Base-by-base conservation (phyloP, 1,284 basidiomycete species). In the Mycosarcoma maydis region DNA sequence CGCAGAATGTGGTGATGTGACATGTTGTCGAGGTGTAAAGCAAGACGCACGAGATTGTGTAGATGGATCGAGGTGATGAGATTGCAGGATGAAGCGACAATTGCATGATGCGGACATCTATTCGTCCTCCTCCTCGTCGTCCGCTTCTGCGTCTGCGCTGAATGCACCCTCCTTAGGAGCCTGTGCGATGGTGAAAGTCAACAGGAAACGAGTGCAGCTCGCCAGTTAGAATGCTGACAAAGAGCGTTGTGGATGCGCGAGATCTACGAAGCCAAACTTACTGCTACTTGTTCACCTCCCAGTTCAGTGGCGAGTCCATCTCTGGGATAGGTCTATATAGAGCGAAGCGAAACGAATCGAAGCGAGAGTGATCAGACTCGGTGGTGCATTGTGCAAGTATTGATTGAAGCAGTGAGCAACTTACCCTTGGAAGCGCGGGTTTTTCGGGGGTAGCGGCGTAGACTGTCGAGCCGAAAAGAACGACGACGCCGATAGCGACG, bases 281-380 rank as follows among this genome's bases (percentile, higher is more conserved):
- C 66, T 42, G 67, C 55, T n/a, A 64, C 67, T 39, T 65, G 57
- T 22, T 60, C 46, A 30, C 66, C 67, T 45, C 76, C 77, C 10
- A 81, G 68, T 46, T 80, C 80, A n/a, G 47, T 46, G 17, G 71
- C 75, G 16, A 81, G 70, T 26, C 80, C 80, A 22, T 78, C 74
- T 33, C 78, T 75, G 13, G 78, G 78, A 53, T 79, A 81, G 9
- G 75, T 74, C 73, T 73, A 53, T 17, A 11, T 16, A 17, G 13
- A 24, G 13, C 3, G 23, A 38, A 7, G 17, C 10, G 16, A 9
- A n/a, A 16, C 0, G n/a, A 29, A 29, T 6, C 6, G 7, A 29
- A 13, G 27, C 6, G n/a, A n/a, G n/a, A n/a, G n/a, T n/a, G n/a
- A n/a, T n/a, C n/a, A n/a, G n/a, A n/a, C n/a, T n/a, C n/a, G n/a